phyloP scores from a whole-genome alignment of 495 filamentous ascomycete genomes.

The Podospora pseudopauciseta region DNA sequence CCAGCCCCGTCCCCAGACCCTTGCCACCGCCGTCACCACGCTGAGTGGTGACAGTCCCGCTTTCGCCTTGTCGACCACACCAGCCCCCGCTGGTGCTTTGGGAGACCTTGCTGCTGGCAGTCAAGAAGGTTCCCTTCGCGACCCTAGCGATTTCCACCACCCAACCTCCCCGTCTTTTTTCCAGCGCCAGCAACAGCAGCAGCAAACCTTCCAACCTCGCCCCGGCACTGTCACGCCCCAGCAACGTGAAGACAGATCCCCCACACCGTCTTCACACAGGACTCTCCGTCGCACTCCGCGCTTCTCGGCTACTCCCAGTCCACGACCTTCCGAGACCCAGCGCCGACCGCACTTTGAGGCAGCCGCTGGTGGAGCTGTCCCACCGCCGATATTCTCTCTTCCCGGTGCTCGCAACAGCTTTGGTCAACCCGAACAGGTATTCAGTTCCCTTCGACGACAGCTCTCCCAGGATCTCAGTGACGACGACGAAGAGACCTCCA shows the following conservation, averaged over 20 bases:
- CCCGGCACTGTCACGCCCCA: conserved; percentile 25
- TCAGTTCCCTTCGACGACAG: conserved; percentile 32
- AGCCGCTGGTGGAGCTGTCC: conserved; percentile 33
- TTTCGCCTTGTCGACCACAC: conserved; percentile 45
- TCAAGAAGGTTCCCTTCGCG: conserved; percentile 36
- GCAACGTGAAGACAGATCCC: conserved; percentile 29
- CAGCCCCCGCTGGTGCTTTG: conserved; percentile 32
- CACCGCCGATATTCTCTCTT: conserved; percentile 33
- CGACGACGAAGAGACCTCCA: conserved; percentile 37
- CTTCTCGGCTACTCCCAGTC: conserved; percentile 43
- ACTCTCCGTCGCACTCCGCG: conserved; percentile 47
- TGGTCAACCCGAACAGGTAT: conserved; percentile 24
- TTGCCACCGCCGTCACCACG: conserved; percentile 29
- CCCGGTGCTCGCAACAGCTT: conserved; percentile 26
- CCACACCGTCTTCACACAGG: conserved; percentile 41
- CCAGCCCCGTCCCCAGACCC: conserved; percentile 4
- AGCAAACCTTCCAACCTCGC: conserved; percentile 29
- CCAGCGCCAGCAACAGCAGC: conserved; percentile 46
- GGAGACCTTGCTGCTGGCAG: conserved; percentile 43
- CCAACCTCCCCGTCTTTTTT: conserved; percentile 24
- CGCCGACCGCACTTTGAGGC: conserved; percentile 37
- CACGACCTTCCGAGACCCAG: conserved; percentile 29
- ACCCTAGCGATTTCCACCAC: conserved; percentile 47
- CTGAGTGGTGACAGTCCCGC: conserved; percentile 35
- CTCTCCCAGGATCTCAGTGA: conserved; percentile 45